Conservation (phyloP, 345 rosid genomes). For the Microthlaspi erraticum region DNA sequence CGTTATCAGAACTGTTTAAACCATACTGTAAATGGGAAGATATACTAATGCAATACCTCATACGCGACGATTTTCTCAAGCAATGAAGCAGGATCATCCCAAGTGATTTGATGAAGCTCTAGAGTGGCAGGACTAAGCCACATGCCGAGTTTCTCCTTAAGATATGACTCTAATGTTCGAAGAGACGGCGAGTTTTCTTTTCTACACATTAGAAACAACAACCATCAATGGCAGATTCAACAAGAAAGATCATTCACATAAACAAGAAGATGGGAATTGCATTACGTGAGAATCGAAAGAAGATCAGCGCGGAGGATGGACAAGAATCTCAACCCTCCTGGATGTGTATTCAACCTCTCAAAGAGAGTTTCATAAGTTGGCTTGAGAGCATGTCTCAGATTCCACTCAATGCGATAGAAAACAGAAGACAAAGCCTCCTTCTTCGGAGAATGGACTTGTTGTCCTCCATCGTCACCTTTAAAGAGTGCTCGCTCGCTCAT, state of each 20-base stretch:
- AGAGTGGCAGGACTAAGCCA: constrained; percentile 94
- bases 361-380: constrained; percentile 83
- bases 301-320: constrained; percentile 82
- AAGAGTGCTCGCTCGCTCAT: constrained; percentile 18
- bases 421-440: constrained; percentile 62
- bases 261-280: constrained; percentile 17
- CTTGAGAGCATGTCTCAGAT: constrained; percentile 78
- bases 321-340: constrained; percentile 85
- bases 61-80: constrained; percentile 94
- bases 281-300: constrained; percentile 71
- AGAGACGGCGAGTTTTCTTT: constrained; percentile 71
- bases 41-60: constrained; percentile 58
- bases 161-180: constrained; percentile 72
- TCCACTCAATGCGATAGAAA: constrained; percentile 81
- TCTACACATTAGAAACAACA: too few relatives aligned
- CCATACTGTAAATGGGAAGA: not conserved
- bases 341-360: constrained; percentile 83
- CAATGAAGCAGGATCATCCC: constrained; percentile 93
- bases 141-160: constrained; percentile 84
- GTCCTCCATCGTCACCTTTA: constrained; percentile 54
- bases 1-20: not conserved
- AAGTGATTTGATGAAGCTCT: constrained; percentile 93
- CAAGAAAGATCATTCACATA: not conserved
- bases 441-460: constrained; percentile 31
- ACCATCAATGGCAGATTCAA: constrained; percentile 6